Conservation (phyloP, 1,139 yeast genomes). For the Citeromyces hawaiiensis region DNA sequence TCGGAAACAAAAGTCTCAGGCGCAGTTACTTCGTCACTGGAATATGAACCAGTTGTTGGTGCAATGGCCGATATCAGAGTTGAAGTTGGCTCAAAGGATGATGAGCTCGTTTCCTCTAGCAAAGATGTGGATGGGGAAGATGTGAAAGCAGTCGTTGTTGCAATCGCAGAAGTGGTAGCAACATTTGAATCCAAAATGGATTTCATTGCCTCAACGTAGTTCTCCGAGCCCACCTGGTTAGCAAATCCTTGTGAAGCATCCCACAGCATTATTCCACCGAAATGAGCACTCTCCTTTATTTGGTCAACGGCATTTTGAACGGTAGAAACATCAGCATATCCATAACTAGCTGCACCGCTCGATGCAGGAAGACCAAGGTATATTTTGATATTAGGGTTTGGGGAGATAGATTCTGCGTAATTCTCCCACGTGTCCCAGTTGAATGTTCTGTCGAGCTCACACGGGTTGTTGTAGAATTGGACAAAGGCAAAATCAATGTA, state of each 20-base stretch:
- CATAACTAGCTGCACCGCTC: slow-evolving; percentile 30
- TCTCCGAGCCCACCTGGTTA: slow-evolving; percentile 33
- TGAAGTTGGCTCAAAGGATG: slow-evolving; percentile 3
- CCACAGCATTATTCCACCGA: slow-evolving; percentile 88
- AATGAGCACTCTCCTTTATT: slow-evolving; percentile 29
- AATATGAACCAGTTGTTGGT: no score
- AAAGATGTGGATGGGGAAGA: slow-evolving; percentile 9
- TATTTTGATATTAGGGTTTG: slow-evolving; percentile 54
- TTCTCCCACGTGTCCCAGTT: slow-evolving; percentile 81
- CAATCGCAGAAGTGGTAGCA: slow-evolving; percentile 8
- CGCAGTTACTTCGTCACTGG: background rate
- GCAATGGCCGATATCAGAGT: no score
- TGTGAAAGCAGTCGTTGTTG: slow-evolving; percentile 8
- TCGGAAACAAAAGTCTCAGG: background rate
- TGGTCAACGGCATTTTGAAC: slow-evolving; percentile 21
- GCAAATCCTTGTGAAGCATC: slow-evolving; percentile 74
- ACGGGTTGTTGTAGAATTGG: slow-evolving; percentile 89
- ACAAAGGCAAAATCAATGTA: slow-evolving; percentile 76
- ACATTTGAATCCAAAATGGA: slow-evolving; percentile 13
- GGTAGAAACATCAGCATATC: slow-evolving; percentile 39
- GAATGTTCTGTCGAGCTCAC: slow-evolving; percentile 45
- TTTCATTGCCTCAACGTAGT: slow-evolving; percentile 31
- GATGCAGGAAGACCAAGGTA: slow-evolving; percentile 40
- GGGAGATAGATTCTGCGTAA: slow-evolving; percentile 47
- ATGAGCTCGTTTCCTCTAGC: slow-evolving; percentile 5